Percentiles rank a stretch among this genome's conserved stretches.
These are phyloP conservation scores for Populus hybrid DNA, from an alignment of 441 rosid species.

Conservation along the genomic window DNA sequence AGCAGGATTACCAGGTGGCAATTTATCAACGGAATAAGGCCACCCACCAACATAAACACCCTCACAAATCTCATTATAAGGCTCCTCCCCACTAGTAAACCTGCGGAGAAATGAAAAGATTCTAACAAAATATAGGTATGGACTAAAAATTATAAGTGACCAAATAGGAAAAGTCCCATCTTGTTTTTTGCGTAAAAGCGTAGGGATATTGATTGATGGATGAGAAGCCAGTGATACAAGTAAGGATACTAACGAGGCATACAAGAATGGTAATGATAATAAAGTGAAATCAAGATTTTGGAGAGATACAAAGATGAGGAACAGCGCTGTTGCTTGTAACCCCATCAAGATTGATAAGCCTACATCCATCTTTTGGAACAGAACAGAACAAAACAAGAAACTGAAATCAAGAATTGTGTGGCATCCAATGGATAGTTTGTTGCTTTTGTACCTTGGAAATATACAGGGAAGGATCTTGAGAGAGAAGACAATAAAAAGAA, in stretches of 20 bases:
- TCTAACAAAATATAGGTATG: slow-evolving; percentile 51
- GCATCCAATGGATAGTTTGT: neutral
- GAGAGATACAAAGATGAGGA: slow-evolving; percentile 34
- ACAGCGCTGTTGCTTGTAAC: slow-evolving; percentile 32
- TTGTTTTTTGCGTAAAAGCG: slow-evolving; percentile 55
- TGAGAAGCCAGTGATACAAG: no score
- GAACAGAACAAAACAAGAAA: slow-evolving; percentile 20
- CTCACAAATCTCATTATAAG: slow-evolving; percentile 48
- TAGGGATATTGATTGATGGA: slow-evolving; percentile 54
- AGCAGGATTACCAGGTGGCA: slow-evolving; percentile 73
- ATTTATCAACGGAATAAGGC: slow-evolving; percentile 43
- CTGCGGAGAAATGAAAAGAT: slow-evolving; percentile 43
- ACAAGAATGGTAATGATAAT: slow-evolving; percentile 44
- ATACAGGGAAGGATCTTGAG: neutral
- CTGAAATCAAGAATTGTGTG: neutral
- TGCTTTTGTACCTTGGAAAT: neutral
- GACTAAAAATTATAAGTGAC: slow-evolving; percentile 53
- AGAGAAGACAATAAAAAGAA: neutral
- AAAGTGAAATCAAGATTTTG: slow-evolving; percentile 31
- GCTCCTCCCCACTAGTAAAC: slow-evolving; percentile 47
- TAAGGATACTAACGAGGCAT: slow-evolving; percentile 48
- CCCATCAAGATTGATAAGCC: slow-evolving; percentile 43
- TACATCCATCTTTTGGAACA: slow-evolving; percentile 46
- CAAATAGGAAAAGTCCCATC: slow-evolving; percentile 66
- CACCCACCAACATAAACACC: slow-evolving; percentile 71